These are phyloP conservation scores for Penicillium sp. DNA, from an alignment of 2,329 filamentous ascomycete genomes.

Conservation along the genomic window DNA sequence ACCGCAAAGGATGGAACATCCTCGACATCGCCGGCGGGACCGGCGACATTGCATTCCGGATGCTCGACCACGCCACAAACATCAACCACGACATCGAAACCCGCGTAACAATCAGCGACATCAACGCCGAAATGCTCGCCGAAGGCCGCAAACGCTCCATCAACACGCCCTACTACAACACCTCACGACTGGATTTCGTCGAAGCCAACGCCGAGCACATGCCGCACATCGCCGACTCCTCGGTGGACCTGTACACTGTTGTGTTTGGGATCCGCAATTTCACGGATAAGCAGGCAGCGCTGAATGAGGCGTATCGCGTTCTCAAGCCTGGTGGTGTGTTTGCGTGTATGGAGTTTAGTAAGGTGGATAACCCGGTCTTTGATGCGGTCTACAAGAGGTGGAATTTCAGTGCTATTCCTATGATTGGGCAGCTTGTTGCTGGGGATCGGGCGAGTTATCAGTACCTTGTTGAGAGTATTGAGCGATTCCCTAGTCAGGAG, in stretches of 20 bases:
- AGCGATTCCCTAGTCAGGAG: constrained; percentile 80
- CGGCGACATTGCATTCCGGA: constrained; percentile 94
- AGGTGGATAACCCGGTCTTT: constrained; percentile 71
- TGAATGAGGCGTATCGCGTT: constrained; percentile 79
- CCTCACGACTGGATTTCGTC: constrained; percentile 63
- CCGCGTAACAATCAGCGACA: constrained; percentile 87
- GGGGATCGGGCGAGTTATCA: constrained; percentile 95
- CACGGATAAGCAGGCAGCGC: constrained; percentile 77
- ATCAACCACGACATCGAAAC: constrained; percentile 76
- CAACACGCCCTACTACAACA: constrained; percentile 55
- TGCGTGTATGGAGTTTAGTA: constrained; percentile 92
- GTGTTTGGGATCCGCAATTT: constrained; percentile 98
- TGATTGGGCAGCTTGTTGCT: constrained; percentile 93
- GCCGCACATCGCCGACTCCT: constrained; percentile 58
- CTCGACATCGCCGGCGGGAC: constrained; percentile 96
- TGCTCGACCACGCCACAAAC: constrained; percentile 79
- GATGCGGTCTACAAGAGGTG: constrained; percentile 89
- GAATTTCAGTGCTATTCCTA: constrained; percentile 89
- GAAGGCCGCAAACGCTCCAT: constrained; percentile 78
- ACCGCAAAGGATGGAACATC: constrained; percentile 57
- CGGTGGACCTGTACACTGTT: constrained; percentile 93
- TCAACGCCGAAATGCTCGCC: constrained; percentile 89
- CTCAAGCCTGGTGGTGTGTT: constrained; percentile 94
- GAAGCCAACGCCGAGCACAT: constrained; percentile 86
- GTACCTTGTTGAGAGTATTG: constrained; percentile 97